These are phyloP conservation scores for Cystoderma amianthinum DNA, from an alignment of 768 basidiomycete species.

Conservation along the genomic window DNA sequence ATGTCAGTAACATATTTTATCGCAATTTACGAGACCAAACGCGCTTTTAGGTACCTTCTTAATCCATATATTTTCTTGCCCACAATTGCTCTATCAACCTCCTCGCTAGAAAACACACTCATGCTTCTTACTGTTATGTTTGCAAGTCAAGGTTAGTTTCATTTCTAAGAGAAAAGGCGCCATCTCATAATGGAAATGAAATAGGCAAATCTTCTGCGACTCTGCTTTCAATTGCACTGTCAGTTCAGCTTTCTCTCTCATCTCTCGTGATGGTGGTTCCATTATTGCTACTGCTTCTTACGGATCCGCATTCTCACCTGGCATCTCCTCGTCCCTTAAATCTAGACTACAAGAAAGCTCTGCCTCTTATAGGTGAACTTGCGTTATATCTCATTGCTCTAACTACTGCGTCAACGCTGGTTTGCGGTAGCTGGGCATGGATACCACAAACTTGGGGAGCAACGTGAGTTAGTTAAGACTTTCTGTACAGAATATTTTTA, in stretches of 20 bases:
- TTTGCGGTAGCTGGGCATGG: constrained; percentile 64
- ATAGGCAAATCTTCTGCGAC: constrained; percentile 54
- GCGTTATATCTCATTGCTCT: constrained; percentile 40
- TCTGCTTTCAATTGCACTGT: constrained; percentile 62
- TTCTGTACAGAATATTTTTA: background rate
- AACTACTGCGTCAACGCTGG: constrained; percentile 42
- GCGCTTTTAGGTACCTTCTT: constrained; percentile 62
- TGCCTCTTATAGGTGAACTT: constrained; percentile 44
- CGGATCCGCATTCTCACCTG: constrained; percentile 58
- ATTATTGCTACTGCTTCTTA: constrained; percentile 54
- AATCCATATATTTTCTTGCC: constrained; percentile 87
- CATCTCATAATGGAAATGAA: background rate
- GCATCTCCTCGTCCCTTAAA: constrained; percentile 47
- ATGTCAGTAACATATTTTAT: constrained; percentile 38
- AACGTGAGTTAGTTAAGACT: constrained; percentile 43
- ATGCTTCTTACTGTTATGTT: constrained; percentile 62
- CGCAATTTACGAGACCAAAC: constrained; percentile 3
- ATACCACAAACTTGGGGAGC: constrained; percentile 79
- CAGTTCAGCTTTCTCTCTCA: constrained; percentile 68
- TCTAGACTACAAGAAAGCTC: constrained; percentile 16
- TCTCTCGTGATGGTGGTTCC: constrained; percentile 64
- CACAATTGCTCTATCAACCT: constrained; percentile 75
- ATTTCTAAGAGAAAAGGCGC: background rate
- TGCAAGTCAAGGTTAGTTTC: constrained; percentile 51
- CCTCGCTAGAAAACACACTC: constrained; percentile 74